Evolutionary conservation across 345 rosid species (phyloP).

Genomic region (Eutrema japonicum): DNA sequence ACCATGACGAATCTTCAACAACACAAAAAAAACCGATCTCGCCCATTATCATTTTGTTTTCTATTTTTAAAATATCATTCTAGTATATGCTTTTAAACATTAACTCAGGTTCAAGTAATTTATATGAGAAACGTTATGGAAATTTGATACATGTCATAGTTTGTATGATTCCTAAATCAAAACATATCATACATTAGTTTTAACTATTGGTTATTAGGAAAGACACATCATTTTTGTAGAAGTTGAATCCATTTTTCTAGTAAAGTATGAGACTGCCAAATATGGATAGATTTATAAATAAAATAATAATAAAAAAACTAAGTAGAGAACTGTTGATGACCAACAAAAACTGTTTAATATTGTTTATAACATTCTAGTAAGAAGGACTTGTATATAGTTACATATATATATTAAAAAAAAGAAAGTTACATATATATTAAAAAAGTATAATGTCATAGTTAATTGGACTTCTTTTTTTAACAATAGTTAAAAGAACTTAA

Average conservation of each 20-base stretch:
- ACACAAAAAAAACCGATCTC: no score
- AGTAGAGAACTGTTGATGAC: not conserved
- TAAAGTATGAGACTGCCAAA: not conserved
- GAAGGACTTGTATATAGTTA: not conserved
- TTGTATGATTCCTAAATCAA: not conserved
- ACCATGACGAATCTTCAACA: no score
- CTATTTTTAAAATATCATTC: not conserved
- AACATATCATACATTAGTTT: not conserved
- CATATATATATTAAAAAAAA: not conserved
- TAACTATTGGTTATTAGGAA: not conserved
- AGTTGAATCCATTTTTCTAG: not conserved
- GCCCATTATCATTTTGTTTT: not conserved
- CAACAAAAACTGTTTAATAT: not conserved
- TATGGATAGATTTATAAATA: not conserved
- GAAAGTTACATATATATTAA: no score
- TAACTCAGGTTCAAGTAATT: not conserved
- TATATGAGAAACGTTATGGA: not conserved
- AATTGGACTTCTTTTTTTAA: no score
- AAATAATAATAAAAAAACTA: not conserved
- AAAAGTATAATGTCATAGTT: no score
- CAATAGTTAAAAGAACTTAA: not conserved
- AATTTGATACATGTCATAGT: not conserved
- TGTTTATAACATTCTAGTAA: not conserved
- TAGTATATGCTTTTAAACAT: not conserved
- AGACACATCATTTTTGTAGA: not conserved